These are phyloP conservation scores for Cunninghamia lanceolata DNA, from an alignment of 75 land plant genomes.

Conservation along the genomic window DNA sequence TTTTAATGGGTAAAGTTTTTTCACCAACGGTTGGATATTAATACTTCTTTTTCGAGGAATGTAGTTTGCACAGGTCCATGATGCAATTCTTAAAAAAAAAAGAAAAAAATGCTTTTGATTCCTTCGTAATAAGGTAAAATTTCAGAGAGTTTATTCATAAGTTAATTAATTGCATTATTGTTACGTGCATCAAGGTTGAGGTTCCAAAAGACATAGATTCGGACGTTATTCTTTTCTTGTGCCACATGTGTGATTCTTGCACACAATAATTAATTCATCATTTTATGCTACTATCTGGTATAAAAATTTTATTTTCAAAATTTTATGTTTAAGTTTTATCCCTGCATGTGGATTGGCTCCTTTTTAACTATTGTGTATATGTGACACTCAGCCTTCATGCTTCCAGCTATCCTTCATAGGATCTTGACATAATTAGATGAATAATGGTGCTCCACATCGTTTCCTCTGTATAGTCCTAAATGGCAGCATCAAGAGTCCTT, in stretches of 20 bases:
- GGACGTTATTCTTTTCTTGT: no score
- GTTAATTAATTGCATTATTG: no score
- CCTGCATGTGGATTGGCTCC: neutral
- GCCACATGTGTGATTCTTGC: no score
- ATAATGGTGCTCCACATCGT: neutral
- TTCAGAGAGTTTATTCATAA: no score
- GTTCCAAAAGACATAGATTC: no score
- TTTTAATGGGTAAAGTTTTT: conserved; percentile 18
- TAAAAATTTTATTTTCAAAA: neutral
- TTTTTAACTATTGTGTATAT: neutral
- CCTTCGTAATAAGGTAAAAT: no score
- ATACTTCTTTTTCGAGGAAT: conserved; percentile 23
- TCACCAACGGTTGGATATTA: conserved; percentile 22
- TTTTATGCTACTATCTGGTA: neutral
- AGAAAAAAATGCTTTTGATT: neutral
- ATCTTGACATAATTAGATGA: neutral
- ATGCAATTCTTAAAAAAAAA: neutral
- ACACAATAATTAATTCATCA: neutral
- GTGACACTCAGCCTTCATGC: neutral
- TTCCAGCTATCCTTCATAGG: neutral
- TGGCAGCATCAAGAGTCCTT: neutral
- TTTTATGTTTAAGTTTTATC: neutral
- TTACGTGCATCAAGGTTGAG: no score
- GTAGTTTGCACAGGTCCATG: neutral
- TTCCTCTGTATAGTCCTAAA: neutral